Evolutionary conservation across 2,329 filamentous ascomycete species (phyloP).

Genomic region (Penicillium crustosum): DNA sequence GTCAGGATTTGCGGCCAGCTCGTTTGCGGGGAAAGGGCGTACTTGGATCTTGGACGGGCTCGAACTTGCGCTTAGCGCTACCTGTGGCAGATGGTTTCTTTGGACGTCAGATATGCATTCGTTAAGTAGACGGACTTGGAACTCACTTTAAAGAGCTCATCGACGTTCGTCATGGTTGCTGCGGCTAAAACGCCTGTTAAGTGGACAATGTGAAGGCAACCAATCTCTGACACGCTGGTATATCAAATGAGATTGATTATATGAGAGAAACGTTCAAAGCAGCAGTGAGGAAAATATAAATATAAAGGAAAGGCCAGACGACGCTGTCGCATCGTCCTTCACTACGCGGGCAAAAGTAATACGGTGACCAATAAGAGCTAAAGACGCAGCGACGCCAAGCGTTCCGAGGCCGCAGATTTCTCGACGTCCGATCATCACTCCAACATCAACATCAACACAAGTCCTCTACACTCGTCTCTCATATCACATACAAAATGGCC

Average conservation of each 20-base stretch:
- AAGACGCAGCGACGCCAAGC: constrained; percentile 35
- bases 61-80: constrained; percentile 59
- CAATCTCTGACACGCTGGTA: neutral
- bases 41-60: constrained; percentile 54
- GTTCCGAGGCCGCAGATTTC: constrained; percentile 35
- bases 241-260: neutral
- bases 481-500: constrained; percentile 53
- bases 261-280: neutral
- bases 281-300: neutral
- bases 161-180: constrained; percentile 57
- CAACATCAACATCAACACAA: constrained; percentile 5
- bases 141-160: constrained; percentile 60
- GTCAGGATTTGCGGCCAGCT: constrained; percentile 59
- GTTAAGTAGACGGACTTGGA: neutral
- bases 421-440: constrained; percentile 19
- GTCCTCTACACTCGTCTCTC: constrained; percentile 2
- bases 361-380: constrained; percentile 28
- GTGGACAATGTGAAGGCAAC: neutral
- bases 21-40: constrained; percentile 36
- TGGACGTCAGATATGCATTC: constrained; percentile 17
- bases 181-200: constrained; percentile 14
- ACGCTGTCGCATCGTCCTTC: constrained; percentile 7
- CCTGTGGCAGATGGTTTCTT: constrained; percentile 51
- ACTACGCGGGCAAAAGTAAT: constrained; percentile 21
- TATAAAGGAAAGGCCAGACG: neutral